Evolutionary conservation across 139 green algal genomes (phyloP), one percentile per base, ranked within the genome.

Genomic region (Tetratostichococcus sp.): DNA sequence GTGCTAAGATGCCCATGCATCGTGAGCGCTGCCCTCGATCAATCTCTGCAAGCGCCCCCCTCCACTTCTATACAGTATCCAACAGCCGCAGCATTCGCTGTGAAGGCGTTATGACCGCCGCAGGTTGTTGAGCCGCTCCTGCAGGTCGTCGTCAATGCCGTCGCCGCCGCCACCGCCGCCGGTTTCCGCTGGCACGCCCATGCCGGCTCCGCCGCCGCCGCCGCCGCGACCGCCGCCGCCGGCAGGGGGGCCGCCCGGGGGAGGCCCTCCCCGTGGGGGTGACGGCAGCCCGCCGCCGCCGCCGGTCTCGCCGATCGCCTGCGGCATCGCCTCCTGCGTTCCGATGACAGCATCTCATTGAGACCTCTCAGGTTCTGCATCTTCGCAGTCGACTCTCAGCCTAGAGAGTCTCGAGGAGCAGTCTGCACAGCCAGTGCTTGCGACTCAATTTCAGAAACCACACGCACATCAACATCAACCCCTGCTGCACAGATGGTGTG

Each of bases 81-180:
- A n/a, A n/a, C n/a, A n/a, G n/a, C n/a, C n/a, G n/a, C n/a, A n/a
- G n/a, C n/a, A n/a, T n/a, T n/a, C n/a, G n/a, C n/a, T n/a, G n/a
- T n/a, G n/a, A 6, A 50, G 39, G 8, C 6, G 39, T 17, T 62
- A 93, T 0, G 74, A 81, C 75, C 90, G 91, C 6, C 92, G 77
- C 67, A 97, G 80, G 69, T 89, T 88, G 73, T 97, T 86, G 50
- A 97, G 83, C 5, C 92, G 81, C 4, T 86, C 88, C 72, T 97
- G 89, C 33, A 97, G 74, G 80, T 97, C 92, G 58, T 95, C 87
- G 33, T 97, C 91, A 11, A 94, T 78, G 43, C 86, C 85, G 1
- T 67, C 26, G 4, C 80, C 79, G 30, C 67, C 74, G 66, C 66
- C 50, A 58, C 43, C 74, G 66, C 66, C 50, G 35, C 43, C 76